Base-by-base conservation (phyloP, 2,329 filamentous ascomycete genomes). In the Alternaria novae-zelandiae region DNA sequence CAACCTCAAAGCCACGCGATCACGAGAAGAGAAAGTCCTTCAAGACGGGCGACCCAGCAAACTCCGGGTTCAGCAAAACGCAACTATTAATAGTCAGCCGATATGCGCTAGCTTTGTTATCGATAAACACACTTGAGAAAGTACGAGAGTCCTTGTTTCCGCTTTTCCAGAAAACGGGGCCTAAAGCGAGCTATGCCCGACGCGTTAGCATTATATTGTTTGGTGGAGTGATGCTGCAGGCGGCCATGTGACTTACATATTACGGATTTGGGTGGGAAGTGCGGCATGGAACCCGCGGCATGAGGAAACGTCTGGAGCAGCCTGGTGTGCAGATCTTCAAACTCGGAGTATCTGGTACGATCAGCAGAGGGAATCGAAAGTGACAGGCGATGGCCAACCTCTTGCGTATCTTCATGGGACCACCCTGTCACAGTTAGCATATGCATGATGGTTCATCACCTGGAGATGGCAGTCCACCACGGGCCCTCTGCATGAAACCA, bases 21-120 rank as follows among this genome's bases (percentile, higher is more conserved):
- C 62, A 81, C 57, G 84, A 84, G 78, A 97, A 96, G 54, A 97
- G 85, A 77, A 97, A 97, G 61, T 97, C 93, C 77, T 96, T 97
- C 46, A 97, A 85, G 2, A 97, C 89, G 0, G 94, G 92, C n/a
- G 93, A 96, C 11, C 92, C 91, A 32, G 94, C 92, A 76, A 97
- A 97, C 79, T 97, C 94, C 0, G 95, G 95, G 79, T 97, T 97
- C 28, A 97, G 83, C 69, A 98, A 82, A 65, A 97, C 90, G 82
- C 94, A 97, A 77, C 93, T 97, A 75, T 47, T 62, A 67, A 59
- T 62, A 69, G 61, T 75, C 61, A 76, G 71, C 58, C 68, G 65
- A 74, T 64, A 59, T 67, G 36, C 66, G 59, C 72, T 75, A 76
- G 72, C 63, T 67, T 7, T 57, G 54, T 57, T 59, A 62, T 30